Conservation (phyloP, 2,329 filamentous ascomycete genomes). For the Dryadomyces sulphureus region DNA sequence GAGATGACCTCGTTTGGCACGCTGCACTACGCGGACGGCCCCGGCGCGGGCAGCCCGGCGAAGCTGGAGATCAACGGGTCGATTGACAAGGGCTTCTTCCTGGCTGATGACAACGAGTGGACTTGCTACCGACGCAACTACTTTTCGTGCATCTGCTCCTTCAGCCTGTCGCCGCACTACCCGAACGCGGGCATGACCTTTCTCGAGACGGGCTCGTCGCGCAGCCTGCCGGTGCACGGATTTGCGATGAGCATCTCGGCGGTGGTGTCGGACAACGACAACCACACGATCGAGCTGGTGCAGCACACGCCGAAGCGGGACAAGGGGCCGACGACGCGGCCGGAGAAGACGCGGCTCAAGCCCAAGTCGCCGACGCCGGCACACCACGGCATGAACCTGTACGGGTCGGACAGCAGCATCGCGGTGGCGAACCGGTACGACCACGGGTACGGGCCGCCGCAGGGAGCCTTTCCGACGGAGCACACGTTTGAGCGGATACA, state of each 20-base stretch:
- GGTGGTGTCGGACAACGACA: conserved; percentile 59
- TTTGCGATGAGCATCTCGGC: conserved; percentile 80
- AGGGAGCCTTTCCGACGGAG: conserved; percentile 30
- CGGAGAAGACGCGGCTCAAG: conserved; percentile 51
- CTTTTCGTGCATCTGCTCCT: conserved; percentile 74
- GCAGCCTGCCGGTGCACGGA: conserved; percentile 51
- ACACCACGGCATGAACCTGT: conserved; percentile 30
- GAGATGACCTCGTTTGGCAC: conserved; percentile 37
- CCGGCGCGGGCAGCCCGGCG: conserved; percentile 31
- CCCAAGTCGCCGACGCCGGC: conserved; percentile 45
- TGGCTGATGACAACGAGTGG: conserved; percentile 60
- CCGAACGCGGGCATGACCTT: conserved; percentile 33
- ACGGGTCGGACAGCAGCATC: conserved; percentile 14
- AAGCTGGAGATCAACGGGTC: conserved; percentile 62
- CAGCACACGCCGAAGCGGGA: conserved; percentile 88
- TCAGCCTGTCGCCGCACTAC: conserved; percentile 46
- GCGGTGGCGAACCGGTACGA: conserved; percentile 21
- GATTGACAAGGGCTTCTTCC: conserved; percentile 84
- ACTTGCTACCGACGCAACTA: conserved; percentile 89
- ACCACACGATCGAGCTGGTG: conserved; percentile 68
- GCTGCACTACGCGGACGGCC: conserved; percentile 44
- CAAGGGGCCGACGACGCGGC: conserved; percentile 67
- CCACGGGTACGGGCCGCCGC: conserved; percentile 23
- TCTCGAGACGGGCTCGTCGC: conserved; percentile 31
- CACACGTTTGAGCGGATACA: conserved; percentile 77